Base-by-base conservation (phyloP, 2,329 filamentous ascomycete species). In the Cordyceps cicadae region DNA sequence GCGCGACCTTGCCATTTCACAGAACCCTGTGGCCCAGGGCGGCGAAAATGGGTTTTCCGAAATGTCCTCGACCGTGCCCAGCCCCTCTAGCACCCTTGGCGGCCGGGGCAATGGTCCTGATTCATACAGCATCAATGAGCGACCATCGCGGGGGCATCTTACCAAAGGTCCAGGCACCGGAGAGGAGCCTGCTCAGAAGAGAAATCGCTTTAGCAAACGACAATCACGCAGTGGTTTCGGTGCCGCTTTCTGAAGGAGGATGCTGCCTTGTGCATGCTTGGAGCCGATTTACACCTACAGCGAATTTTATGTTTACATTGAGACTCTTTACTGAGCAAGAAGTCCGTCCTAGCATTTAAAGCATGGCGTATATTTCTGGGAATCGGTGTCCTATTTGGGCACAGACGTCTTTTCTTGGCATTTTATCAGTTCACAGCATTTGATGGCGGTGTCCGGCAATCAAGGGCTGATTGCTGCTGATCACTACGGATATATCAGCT, bases 151-250 rank as follows among this genome's bases (percentile, higher is more conserved):
- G 59, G 81, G 80, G 63, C 81, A 85, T 66, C 67, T 87, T 45
- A 84, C 77, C 64, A 87, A 86, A 71, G 82, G 78, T 63, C 84
- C 86, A 67, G 78, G 76, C 49, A 81, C 76, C 64, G 66, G 80
- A 26, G 83, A 85, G 34, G 81, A 85, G 59, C 71, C 77, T 45
- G 68, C 75, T 19, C 70, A 77, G 14, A 86, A 83, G 71, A 77
- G 81, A 54, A 85, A 87, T 66, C 80, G 86, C 54, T 97, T 97
- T 75, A 96, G 92, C 76, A 94, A 94, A 75, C 82, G 93, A 66
- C 91, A 96, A 75, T 95, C 90, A 17, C 96, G 95, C 76, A 96
- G 91, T 72, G 92, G 93, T n/a, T 82, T 96, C 54, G 91, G 91
- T 32, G 89, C 92, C 54, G 89, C 90, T 55, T 96, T 97, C 71